These are phyloP conservation scores for Sarcodon aspratus DNA, from an alignment of 768 basidiomycete species.

Conservation along the genomic window DNA sequence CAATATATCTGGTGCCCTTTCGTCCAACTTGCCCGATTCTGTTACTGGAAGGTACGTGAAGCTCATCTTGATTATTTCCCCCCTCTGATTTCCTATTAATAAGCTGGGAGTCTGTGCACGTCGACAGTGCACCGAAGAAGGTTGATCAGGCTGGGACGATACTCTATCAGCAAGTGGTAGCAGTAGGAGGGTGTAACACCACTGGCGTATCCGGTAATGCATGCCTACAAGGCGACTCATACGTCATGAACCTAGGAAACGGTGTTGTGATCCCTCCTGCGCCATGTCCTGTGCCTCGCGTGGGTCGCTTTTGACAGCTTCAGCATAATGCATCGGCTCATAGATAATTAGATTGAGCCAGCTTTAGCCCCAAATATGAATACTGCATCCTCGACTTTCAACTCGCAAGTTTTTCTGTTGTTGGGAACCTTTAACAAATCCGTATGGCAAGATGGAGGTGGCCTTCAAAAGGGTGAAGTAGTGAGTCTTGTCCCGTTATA, in stretches of 20 bases:
- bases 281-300: conserved; percentile 55
- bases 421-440: conserved; percentile 57
- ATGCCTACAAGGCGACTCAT: conserved; percentile 52
- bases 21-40: conserved; percentile 48
- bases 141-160: conserved; percentile 50
- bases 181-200: conserved; percentile 49
- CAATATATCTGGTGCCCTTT: conserved; percentile 56
- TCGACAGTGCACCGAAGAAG: conserved; percentile 23
- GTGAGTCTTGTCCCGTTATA: conserved; percentile 24
- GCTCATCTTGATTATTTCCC: too few species aligned
- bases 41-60: conserved; percentile 25
- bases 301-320: conserved; percentile 17
- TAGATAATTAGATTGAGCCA: conserved; percentile 32
- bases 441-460: conserved; percentile 55
- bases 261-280: conserved; percentile 26
- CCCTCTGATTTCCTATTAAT: too few species aligned
- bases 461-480: conserved; percentile 59
- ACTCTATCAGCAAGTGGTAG: conserved; percentile 31
- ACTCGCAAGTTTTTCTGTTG: conserved; percentile 55
- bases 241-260: conserved; percentile 37
- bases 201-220: conserved; percentile 23
- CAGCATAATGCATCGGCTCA: conserved; percentile 47
- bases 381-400: conserved; percentile 39
- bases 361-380: conserved; percentile 53
- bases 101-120: conserved; percentile 38